Conservation (phyloP, 805 yeast genomes). For the Wickerhamomyces ciferrii region DNA sequence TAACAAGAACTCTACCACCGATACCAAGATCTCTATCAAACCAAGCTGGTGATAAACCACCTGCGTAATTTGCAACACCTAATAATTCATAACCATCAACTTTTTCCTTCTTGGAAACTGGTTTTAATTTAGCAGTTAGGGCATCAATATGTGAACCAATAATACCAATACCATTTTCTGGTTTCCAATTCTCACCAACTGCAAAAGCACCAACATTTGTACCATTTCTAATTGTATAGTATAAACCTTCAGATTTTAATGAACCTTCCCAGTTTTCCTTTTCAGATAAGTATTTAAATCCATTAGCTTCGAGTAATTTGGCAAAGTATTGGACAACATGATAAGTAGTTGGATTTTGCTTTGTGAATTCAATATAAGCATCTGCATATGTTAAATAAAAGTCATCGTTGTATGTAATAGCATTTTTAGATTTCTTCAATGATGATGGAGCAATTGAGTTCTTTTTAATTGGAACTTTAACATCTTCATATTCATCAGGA, state of each 20-base stretch:
- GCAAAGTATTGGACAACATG: constrained; percentile 60
- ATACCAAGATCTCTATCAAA: constrained; percentile 84
- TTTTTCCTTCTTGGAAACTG: constrained; percentile 52
- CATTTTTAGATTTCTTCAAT: not conserved
- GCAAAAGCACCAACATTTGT: constrained; percentile 65
- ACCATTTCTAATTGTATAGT: constrained; percentile 66
- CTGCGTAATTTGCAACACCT: constrained; percentile 84
- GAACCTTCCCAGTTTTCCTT: constrained; percentile 34
- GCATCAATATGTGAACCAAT: constrained; percentile 78
- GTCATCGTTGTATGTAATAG: constrained; percentile 5
- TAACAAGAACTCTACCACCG: constrained; percentile 70
- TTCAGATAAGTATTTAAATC: constrained; percentile 64
- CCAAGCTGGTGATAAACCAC: constrained; percentile 62
- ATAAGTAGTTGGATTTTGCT: constrained; percentile 66
- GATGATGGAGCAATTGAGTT: constrained; percentile 1
- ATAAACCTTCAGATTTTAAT: constrained; percentile 39
- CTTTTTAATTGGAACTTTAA: not conserved
- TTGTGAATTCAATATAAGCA: constrained; percentile 68
- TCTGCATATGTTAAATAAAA: constrained; percentile 29
- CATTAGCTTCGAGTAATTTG: constrained; percentile 43
- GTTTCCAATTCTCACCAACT: constrained; percentile 61
- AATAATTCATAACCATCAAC: constrained; percentile 73
- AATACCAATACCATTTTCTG: constrained; percentile 61
- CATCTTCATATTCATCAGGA: constrained; percentile 13
- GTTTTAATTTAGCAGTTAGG: constrained; percentile 64